Evolutionary conservation across 2,329 filamentous ascomycete species (phyloP), one percentile per base, ranked within the genome.

Genomic region (Exophiala sideris): DNA sequence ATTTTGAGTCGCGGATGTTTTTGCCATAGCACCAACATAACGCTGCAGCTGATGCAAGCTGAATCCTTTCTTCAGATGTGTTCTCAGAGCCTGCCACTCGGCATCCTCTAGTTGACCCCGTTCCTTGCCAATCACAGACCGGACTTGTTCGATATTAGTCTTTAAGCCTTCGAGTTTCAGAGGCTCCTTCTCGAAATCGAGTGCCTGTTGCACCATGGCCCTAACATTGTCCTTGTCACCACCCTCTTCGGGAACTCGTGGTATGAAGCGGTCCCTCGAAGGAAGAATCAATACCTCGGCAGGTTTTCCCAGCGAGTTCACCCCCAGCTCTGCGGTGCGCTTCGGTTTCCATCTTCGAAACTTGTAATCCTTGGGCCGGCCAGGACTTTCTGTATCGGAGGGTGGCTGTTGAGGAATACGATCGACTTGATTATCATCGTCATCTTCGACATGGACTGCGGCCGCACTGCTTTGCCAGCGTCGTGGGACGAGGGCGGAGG

Each of bases 261-360:
- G 57, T 33, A 57, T 56, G 38, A 48, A 53, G 12, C 64, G 66
- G 46, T 62, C 53, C 45, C 51, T 58, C 16, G 65, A 55, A 36
- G 63, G 61, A 7, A 73, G 62, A 20, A 74, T 62, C 21, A 73
- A 58, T 5, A 74, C 66, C 46, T 73, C 64, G 2, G 66, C 70
- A 1, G 70, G 70, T 45, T 69, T 64, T 24, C 72, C 72, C 7
- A 74, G 58, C 1, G 68, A 55, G 35, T 67, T 59, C 24, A 71
- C 66, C 33, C 65, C 65, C 7, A 73, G 65, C 6, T 63, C 41
- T 3, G 67, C 60, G 6, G 52, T 54, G n/a, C 45, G 54, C 18
- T 54, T 45, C 10, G 58, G 60, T 24, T 46, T 51, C 59, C 57
- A 61, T 45, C 48, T 50, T 21, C 54, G 54, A 44, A 34, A 60